Conservation (phyloP, 768 basidiomycete species). For the Psilocybe cubensis region DNA sequence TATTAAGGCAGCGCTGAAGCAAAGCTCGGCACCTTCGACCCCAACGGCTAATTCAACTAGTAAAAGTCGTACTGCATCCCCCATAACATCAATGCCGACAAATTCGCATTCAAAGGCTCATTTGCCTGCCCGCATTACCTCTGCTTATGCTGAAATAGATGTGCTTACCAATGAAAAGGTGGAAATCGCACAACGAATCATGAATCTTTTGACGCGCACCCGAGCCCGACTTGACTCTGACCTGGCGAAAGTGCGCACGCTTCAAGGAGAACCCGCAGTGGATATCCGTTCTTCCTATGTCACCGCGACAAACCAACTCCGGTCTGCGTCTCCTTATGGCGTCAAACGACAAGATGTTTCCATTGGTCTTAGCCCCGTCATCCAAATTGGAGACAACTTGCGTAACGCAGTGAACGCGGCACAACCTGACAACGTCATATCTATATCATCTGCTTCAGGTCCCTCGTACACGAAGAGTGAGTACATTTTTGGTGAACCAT, state of each 20-base stretch:
- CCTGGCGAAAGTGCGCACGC: conserved; percentile 37
- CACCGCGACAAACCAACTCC: conserved; percentile 10
- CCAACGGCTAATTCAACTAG: conserved; percentile 10
- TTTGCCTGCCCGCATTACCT: conserved; percentile 36
- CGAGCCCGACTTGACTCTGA: conserved; percentile 47
- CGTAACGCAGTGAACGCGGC: conserved; percentile 27
- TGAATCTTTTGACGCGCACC: conserved; percentile 42
- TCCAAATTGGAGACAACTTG: conserved; percentile 37
- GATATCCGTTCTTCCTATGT: conserved; percentile 21
- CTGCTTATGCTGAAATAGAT: conserved; percentile 40
- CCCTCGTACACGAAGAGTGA: conserved; percentile 36
- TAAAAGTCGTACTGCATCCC: conserved; percentile 16
- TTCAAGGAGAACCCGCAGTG: conserved; percentile 40
- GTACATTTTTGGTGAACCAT: conserved; percentile 7
- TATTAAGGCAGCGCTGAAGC: conserved; percentile 37
- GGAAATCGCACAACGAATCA: conserved; percentile 40
- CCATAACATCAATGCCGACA: conserved; percentile 19
- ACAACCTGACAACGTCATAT: conserved; percentile 11
- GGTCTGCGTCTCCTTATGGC: conserved; percentile 20
- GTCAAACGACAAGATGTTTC: conserved; percentile 20
- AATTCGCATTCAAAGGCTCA: conserved; percentile 27
- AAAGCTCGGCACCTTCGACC: conserved; percentile 17
- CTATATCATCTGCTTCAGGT: conserved; percentile 19
- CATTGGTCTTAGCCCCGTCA: conserved; percentile 25
- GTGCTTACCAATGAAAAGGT: conserved; percentile 41